phyloP scores from a whole-genome alignment of 2,329 filamentous ascomycete genomes.

The Endothia cerciana region DNA sequence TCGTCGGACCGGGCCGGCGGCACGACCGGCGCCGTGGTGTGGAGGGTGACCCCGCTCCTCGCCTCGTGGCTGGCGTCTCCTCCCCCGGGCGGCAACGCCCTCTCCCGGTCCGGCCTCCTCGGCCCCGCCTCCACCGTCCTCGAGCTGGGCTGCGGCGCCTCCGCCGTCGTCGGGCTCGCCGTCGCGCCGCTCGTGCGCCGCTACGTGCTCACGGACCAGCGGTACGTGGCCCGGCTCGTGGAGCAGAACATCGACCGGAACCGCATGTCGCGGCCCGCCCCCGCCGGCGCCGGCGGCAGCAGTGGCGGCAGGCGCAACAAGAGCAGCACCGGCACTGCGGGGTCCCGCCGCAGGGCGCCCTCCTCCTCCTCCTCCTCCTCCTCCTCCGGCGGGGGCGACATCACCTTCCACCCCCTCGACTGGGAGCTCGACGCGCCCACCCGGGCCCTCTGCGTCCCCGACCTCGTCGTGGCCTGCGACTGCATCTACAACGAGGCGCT shows the following conservation, averaged over 20 bases:
- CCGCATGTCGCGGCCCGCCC: conserved; percentile 27
- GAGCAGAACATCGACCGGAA: conserved; percentile 76
- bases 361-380: neutral
- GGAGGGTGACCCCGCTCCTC: conserved; percentile 86
- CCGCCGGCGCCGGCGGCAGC: neutral
- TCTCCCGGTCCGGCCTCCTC: conserved; percentile 60
- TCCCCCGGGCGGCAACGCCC: conserved; percentile 51
- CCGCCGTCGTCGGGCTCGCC: conserved; percentile 74
- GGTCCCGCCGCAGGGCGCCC: neutral
- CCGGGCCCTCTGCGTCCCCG: conserved; percentile 47
- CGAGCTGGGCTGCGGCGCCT: conserved; percentile 88
- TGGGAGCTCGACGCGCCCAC: conserved; percentile 75
- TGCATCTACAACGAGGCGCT: conserved; percentile 94
- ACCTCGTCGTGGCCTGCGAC: conserved; percentile 82
- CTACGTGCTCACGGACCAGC: conserved; percentile 86
- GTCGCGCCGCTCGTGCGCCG: conserved; percentile 62
- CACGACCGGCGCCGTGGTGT: conserved; percentile 71
- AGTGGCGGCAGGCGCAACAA: conserved; percentile 10
- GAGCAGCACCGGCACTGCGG: conserved; percentile 30
- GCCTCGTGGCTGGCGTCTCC: conserved; percentile 74
- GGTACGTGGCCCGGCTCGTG: conserved; percentile 80
- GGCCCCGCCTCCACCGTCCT: conserved; percentile 62
- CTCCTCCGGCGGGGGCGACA: conserved; percentile 37
- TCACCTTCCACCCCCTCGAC: conserved; percentile 69
- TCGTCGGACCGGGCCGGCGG: conserved; percentile 71